Base-by-base conservation (phyloP, 306 rosid species). In the Gynostemma pentaphyllum region DNA sequence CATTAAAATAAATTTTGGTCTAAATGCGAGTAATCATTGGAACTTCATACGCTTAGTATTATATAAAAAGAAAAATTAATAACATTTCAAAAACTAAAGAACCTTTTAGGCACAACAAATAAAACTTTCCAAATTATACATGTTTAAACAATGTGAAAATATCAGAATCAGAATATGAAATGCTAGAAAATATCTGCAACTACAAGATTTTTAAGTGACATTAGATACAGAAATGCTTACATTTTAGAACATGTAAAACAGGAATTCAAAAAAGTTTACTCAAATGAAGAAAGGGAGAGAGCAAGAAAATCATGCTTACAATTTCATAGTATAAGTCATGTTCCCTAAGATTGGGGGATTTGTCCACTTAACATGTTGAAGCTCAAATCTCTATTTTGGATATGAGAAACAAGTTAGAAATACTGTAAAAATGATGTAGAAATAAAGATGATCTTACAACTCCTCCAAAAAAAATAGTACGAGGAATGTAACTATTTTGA, bases 311-410 rank as follows among this genome's bases (percentile, higher is more conserved):
- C 18, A 6, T 68, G 59, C 97, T 81, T 74, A 94, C 99, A 94
- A 45, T 74, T 94, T 94, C 84, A 84, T 97, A 0, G 99, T 94
- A 69, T 76, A 94, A 0, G 91, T 78, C 82, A 94, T 71, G 72
- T 94, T 94, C 51, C 99, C 99, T 72, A 94, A 66, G 55, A 89
- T 94, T 41, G 89, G 68, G 99, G 99, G 47, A 94, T 86, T 15
- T 82, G 44, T 47, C 99, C 99, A 44, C 75, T 81, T 57, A 94
- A 72, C 84, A 73, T 49, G 79, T 94, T 94, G 78, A 84, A 72
- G 64, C 99, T 89, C 80, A 94, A 79, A 72, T 94, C 99, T 61
- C 99, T 94, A 84, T 30, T 39, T 72, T 71, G 27, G 48, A 18
- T 39, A 62, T 7, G 32, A 50, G 13, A 49, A 44, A 61, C 3